Conservation (phyloP, 345 rosid species). For the Arabidopsis thaliana region TAIR10.1 NC_003074.8:20683501-20684000, state of each 20-base stretch:
- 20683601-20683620: not conserved
- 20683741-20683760: constrained; percentile 63
- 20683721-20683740: constrained; percentile 87
- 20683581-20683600: not conserved
- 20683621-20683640: constrained; percentile 75
- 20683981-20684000: not conserved
- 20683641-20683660: constrained; percentile 85
- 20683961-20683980: not conserved
- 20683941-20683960: constrained; percentile 38
- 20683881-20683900: constrained; percentile 42
- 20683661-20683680: constrained; percentile 88
- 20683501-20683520: not conserved
- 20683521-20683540: not conserved
- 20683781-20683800: constrained; percentile 85
- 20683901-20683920: constrained; percentile 42
- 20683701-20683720: constrained; percentile 85
- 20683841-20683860: constrained; percentile 46
- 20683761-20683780: constrained; percentile 75
- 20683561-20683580: constrained; percentile 13
- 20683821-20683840: constrained; percentile 11
- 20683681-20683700: constrained; percentile 85
- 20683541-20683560: not conserved
- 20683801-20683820: constrained; percentile 49
- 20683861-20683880: constrained; percentile 41
- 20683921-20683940: constrained; percentile 40